These are phyloP conservation scores for Plantago elongata DNA, from an alignment of 257 asterid genomes.

Conservation along the genomic window DNA sequence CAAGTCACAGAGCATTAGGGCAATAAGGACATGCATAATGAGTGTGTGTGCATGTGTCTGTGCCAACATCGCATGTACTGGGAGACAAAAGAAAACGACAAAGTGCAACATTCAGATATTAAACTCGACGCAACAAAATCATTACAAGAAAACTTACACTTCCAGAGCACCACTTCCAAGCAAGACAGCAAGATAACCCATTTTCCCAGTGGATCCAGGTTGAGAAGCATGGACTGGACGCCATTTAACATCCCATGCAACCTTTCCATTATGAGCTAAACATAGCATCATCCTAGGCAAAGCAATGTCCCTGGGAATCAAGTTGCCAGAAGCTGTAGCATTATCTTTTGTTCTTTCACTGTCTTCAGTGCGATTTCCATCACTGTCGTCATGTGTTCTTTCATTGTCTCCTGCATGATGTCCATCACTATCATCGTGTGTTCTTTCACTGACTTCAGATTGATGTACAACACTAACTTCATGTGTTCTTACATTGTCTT, in stretches of 20 bases:
- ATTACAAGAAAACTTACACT: slow-evolving; percentile 58
- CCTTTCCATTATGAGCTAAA: slow-evolving; percentile 90
- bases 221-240: slow-evolving; percentile 48
- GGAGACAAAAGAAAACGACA: not conserved
- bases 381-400: too few species aligned
- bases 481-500: slow-evolving; percentile 20
- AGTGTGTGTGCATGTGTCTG: not conserved
- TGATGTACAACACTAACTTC: not conserved
- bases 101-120: slow-evolving; percentile 12
- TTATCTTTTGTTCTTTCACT: slow-evolving; percentile 19
- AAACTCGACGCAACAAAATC: slow-evolving; percentile 4
- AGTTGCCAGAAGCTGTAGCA: slow-evolving; percentile 19
- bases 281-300: slow-evolving; percentile 83
- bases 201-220: slow-evolving; percentile 45
- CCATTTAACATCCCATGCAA: slow-evolving; percentile 97
- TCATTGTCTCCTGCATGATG: too few species aligned
- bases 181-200: slow-evolving; percentile 93
- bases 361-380: slow-evolving; percentile 9
- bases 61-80: not conserved
- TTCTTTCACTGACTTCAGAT: too few species aligned
- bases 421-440: too few species aligned
- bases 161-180: slow-evolving; percentile 93
- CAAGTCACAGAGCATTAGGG: slow-evolving; percentile 6
- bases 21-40: slow-evolving; percentile 6
- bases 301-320: slow-evolving; percentile 52